phyloP scores from a whole-genome alignment of 257 asterid genomes.

The Fraxinus quadrangulata region DNA sequence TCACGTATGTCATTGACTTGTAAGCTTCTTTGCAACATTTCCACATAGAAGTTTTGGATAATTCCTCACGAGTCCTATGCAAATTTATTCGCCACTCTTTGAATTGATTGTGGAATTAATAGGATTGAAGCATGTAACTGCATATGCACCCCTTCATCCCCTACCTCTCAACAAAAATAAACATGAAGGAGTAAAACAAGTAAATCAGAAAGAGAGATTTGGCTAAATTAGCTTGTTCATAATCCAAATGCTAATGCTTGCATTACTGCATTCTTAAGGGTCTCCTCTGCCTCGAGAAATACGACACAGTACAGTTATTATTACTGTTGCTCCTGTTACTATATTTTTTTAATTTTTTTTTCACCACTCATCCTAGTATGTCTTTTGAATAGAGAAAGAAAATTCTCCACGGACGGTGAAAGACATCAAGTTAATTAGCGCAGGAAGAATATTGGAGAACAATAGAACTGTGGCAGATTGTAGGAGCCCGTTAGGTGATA shows the following conservation, averaged over 20 bases:
- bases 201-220: neutral
- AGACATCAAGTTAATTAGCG: conserved; percentile 80
- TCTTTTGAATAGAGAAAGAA: conserved; percentile 58
- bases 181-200: neutral
- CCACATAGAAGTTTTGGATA: neutral
- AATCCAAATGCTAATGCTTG: neutral
- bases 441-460: conserved; percentile 85
- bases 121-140: neutral
- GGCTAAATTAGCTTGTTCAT: neutral
- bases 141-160: neutral
- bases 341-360: neutral
- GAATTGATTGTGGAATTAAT: neutral
- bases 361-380: conserved; percentile 12
- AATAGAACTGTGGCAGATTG: conserved; percentile 75
- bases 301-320: neutral
- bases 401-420: conserved; percentile 69
- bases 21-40: neutral
- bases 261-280: neutral
- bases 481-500: conserved; percentile 68
- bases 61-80: neutral
- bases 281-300: neutral
- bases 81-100: neutral
- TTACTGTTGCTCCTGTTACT: conserved; percentile 1
- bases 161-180: neutral
- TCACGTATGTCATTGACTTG: neutral